Evolutionary conservation across 2,329 filamentous ascomycete species (phyloP).

Genomic region (Diaporthe destruens): DNA sequence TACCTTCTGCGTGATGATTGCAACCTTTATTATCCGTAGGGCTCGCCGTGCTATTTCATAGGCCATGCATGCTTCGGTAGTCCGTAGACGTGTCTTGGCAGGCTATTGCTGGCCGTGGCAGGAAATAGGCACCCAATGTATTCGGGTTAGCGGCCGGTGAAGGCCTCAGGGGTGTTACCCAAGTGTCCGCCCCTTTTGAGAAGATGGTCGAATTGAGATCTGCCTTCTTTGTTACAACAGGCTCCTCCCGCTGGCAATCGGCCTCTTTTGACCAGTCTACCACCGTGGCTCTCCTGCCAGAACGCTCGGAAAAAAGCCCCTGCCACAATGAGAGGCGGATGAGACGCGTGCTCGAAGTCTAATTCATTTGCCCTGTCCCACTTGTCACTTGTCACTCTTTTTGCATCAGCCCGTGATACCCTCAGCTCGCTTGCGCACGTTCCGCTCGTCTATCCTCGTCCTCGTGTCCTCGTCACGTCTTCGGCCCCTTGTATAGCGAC

Average conservation of each 20-base stretch:
- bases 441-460: slow-evolving; percentile 12
- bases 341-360: slow-evolving; percentile 12
- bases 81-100: slow-evolving; percentile 13
- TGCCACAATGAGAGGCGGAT: slow-evolving; percentile 26
- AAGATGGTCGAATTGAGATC: slow-evolving; percentile 30
- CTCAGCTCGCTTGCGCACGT: slow-evolving; percentile 29
- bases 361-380: slow-evolving; percentile 31
- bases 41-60: neutral
- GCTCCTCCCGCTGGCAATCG: slow-evolving; percentile 18
- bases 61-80: neutral
- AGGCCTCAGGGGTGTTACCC: slow-evolving; percentile 25
- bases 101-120: neutral
- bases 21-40: neutral
- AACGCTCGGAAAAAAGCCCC: slow-evolving; percentile 6
- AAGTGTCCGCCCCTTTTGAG: slow-evolving; percentile 30
- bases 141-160: slow-evolving; percentile 30
- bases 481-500: slow-evolving; percentile 24
- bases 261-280: slow-evolving; percentile 9
- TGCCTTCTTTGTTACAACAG: slow-evolving; percentile 23
- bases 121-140: slow-evolving; percentile 26
- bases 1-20: neutral
- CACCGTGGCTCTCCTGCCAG: neutral
- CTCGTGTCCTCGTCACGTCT: slow-evolving; percentile 24
- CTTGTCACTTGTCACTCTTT: slow-evolving; percentile 37
- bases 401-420: slow-evolving; percentile 35